Evolutionary conservation across 768 basidiomycete genomes (phyloP).

Genomic region (Phaeotremella skinneri): DNA sequence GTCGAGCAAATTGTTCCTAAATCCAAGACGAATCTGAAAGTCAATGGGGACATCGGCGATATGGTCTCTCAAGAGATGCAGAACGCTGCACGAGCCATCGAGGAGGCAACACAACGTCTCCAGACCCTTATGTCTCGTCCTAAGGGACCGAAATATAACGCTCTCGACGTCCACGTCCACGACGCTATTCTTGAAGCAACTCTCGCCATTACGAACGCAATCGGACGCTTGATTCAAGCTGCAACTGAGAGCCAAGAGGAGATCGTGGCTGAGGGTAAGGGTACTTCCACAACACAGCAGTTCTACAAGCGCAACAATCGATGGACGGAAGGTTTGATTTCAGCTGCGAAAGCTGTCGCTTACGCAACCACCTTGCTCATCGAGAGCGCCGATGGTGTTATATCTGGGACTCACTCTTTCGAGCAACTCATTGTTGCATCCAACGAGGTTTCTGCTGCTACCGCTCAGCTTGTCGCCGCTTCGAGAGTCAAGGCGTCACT

Average conservation of each 20-base stretch:
- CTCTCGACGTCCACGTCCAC: conserved; percentile 92
- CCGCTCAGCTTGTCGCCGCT: conserved; percentile 96
- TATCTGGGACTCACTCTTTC: conserved; percentile 91
- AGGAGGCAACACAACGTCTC: conserved; percentile 81
- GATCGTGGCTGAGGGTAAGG: conserved; percentile 92
- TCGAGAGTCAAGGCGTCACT: conserved; percentile 96
- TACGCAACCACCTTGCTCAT: conserved; percentile 94
- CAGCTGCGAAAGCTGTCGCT: conserved; percentile 95
- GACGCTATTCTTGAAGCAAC: conserved; percentile 93
- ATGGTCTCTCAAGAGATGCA: conserved; percentile 96
- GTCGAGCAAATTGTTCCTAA: conserved; percentile 82
- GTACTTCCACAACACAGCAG: conserved; percentile 85
- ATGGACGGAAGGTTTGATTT: conserved; percentile 99
- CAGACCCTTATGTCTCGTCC: conserved; percentile 90
- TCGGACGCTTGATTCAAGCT: conserved; percentile 88
- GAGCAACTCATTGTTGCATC: conserved; percentile 99
- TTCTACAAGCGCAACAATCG: conserved; percentile 99
- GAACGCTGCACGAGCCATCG: conserved; percentile 88
- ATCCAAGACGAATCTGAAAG: conserved; percentile 64
- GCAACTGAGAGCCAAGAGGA: conserved; percentile 98
- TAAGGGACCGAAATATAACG: conserved; percentile 76
- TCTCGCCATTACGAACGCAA: conserved; percentile 92
- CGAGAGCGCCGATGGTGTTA: conserved; percentile 94
- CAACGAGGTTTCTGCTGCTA: conserved; percentile 94
- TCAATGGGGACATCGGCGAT: conserved; percentile 91